Evolutionary conservation across 1,284 basidiomycete species (phyloP).

Genomic region (Neonothopanus nambi): DNA sequence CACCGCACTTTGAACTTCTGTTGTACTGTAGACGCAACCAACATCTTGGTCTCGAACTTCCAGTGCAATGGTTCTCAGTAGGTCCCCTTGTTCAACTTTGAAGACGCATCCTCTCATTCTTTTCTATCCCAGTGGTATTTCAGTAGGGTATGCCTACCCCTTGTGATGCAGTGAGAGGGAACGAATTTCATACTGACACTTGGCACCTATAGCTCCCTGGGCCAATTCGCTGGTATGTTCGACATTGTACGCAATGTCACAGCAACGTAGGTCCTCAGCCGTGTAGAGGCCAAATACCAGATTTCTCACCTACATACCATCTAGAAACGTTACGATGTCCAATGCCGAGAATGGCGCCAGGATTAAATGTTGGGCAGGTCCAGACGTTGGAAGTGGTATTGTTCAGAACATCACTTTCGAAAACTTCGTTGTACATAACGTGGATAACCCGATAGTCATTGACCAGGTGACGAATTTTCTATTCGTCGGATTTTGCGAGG

Average conservation of each 20-base stretch:
- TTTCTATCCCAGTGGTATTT: constrained; percentile 46
- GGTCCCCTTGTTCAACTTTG: constrained; percentile 18
- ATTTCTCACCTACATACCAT: not conserved
- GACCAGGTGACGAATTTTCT: constrained; percentile 42
- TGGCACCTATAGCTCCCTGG: constrained; percentile 41
- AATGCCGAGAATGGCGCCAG: constrained; percentile 65
- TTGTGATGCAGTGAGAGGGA: too few species aligned
- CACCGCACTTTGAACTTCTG: not conserved
- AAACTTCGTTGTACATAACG: constrained; percentile 50
- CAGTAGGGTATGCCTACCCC: constrained; percentile 46
- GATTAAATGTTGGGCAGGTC: constrained; percentile 69
- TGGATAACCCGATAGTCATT: constrained; percentile 57
- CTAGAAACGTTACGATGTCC: constrained; percentile 55
- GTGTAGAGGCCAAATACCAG: not conserved
- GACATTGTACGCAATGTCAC: constrained; percentile 71
- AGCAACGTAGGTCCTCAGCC: constrained; percentile 37
- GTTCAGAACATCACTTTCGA: constrained; percentile 58
- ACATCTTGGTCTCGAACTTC: constrained; percentile 59
- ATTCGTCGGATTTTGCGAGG: not conserved
- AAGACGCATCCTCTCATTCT: not conserved
- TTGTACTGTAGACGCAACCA: constrained; percentile 44
- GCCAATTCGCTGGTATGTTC: constrained; percentile 57
- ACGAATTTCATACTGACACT: not conserved
- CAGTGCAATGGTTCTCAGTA: constrained; percentile 62
- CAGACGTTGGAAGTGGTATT: constrained; percentile 59